Conservation (phyloP, 257 asterid species). For the Verbena officinalis region DNA sequence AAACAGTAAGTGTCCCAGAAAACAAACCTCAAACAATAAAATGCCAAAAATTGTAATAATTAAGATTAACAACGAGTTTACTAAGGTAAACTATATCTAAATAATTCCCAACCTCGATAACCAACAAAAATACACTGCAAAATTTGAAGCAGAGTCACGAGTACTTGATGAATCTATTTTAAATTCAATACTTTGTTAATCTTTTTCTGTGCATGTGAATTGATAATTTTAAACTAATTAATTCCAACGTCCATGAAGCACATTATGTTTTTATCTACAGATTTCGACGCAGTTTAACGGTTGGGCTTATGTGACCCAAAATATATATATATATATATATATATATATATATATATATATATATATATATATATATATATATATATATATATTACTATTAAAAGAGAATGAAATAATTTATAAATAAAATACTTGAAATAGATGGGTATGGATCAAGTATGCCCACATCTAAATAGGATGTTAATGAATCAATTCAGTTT, state of each 20-base stretch:
- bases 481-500: too few species aligned
- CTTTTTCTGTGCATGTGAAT: background rate
- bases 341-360: too few species aligned
- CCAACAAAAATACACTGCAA: constrained; percentile 8
- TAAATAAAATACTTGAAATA: too few species aligned
- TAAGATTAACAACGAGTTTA: background rate
- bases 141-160: constrained; percentile 24
- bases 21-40: constrained; percentile 1
- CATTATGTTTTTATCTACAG: constrained; percentile 21
- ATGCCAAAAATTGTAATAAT: constrained; percentile 18
- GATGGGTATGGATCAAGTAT: too few species aligned
- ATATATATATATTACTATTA: too few species aligned
- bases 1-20: constrained; percentile 3
- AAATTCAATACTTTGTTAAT: too few species aligned
- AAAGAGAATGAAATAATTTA: too few species aligned
- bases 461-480: too few species aligned
- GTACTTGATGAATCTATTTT: too few species aligned
- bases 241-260: constrained; percentile 14
- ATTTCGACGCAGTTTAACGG: constrained; percentile 10
- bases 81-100: constrained; percentile 2
- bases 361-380: too few species aligned
- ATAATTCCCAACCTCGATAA: constrained; percentile 5
- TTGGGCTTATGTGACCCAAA: constrained; percentile 11
- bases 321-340: too few species aligned
- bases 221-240: constrained; percentile 4